Evolutionary conservation across 169 alveolate species (phyloP).

Genomic region (Eimeria maxima): DNA sequence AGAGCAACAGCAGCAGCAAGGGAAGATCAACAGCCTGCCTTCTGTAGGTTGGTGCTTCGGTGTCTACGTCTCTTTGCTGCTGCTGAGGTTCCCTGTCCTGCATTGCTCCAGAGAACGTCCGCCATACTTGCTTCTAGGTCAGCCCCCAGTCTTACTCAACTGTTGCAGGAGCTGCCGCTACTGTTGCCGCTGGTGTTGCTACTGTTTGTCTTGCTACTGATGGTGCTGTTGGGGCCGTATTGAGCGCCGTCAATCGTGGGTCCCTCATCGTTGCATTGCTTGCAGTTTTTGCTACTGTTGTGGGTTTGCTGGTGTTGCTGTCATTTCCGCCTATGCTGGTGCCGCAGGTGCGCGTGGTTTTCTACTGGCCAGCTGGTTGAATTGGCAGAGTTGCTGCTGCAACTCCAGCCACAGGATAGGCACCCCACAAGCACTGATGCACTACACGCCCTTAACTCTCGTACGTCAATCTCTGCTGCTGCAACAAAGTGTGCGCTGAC

Average conservation of each 20-base stretch:
- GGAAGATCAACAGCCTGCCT: not conserved
- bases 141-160: not conserved
- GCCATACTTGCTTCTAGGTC: constrained; percentile 27
- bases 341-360: constrained; percentile 71
- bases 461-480: constrained; percentile 1
- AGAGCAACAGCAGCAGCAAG: not conserved
- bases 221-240: not conserved
- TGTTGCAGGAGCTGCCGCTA: not conserved
- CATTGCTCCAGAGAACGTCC: constrained; percentile 6
- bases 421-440: not conserved
- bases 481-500: not conserved
- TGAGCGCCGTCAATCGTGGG: not conserved
- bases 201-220: not conserved
- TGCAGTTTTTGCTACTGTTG: not conserved
- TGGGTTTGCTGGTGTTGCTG: not conserved
- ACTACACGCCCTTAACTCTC: constrained; percentile 38
- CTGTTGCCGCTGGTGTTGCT: constrained; percentile 27
- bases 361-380: constrained; percentile 66
- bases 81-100: constrained; percentile 49
- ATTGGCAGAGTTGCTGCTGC: constrained; percentile 60
- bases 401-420: constrained; percentile 16
- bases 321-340: constrained; percentile 15
- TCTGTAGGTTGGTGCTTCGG: constrained; percentile 54
- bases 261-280: not conserved
- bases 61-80: constrained; percentile 69